Evolutionary conservation across 148 eudicot genomes (phyloP).

Genomic region (Agrostemma githago): DNA sequence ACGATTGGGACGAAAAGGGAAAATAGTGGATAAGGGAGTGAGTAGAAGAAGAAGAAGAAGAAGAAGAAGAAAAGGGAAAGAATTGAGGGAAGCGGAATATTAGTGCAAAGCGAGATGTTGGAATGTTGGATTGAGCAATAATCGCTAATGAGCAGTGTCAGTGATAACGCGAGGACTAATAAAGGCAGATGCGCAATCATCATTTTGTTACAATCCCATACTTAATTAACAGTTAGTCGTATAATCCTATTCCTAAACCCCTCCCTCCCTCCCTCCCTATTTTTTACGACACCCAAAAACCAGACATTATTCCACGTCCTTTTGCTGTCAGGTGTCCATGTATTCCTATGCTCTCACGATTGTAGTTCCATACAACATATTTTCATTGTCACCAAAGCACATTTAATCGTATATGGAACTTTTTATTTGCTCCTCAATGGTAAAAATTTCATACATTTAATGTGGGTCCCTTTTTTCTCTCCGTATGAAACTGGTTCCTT

Average conservation of each 20-base stretch:
- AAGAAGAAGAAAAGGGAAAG: conserved; percentile 6
- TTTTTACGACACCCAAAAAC: not conserved
- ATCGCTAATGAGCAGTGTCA: not conserved
- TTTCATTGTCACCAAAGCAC: too few species aligned
- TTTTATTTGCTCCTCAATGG: too few species aligned
- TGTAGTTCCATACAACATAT: too few species aligned
- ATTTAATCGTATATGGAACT: too few species aligned
- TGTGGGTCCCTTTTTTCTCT: too few species aligned
- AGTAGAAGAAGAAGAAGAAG: not conserved
- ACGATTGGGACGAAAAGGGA: too few species aligned
- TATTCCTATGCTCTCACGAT: too few species aligned
- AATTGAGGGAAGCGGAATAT: conserved; percentile 28
- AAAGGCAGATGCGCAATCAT: conserved; percentile 21
- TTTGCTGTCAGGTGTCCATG: conserved; percentile 13
- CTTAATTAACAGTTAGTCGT: not conserved
- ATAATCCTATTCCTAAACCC: not conserved
- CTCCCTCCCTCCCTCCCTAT: too few species aligned
- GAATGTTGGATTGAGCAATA: conserved; percentile 18
- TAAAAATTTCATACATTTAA: too few species aligned
- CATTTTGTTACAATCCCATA: conserved; percentile 21
- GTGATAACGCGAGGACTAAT: conserved; percentile 26
- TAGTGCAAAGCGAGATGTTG: conserved; percentile 21
- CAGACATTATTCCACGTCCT: conserved; percentile 1
- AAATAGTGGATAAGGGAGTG: not conserved
- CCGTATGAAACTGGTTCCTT: too few species aligned